Percentiles rank a stretch among this genome's conserved stretches.
Evolutionary conservation across 1,139 yeast species (phyloP).

Genomic region (Yamadazyma blattariae): DNA sequence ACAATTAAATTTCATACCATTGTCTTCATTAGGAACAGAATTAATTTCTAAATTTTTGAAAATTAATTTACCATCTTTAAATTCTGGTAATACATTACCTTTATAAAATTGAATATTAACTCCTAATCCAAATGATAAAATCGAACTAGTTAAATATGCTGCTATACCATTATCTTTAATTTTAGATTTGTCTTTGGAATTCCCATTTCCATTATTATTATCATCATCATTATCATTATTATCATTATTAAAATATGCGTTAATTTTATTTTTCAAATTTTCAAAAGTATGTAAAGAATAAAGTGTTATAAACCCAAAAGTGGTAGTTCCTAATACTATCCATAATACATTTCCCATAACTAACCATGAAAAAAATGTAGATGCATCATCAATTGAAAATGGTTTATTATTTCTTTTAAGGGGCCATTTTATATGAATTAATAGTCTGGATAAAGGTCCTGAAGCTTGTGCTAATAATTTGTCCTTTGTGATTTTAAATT

Average conservation of each 20-base stretch:
- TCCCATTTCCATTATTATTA: constrained; percentile 10
- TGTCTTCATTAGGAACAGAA: constrained; percentile 17
- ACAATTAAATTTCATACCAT: constrained; percentile 30
- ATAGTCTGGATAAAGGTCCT: constrained; percentile 40
- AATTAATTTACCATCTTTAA: constrained; percentile 59
- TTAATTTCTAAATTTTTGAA: constrained; percentile 50
- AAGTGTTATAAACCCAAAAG: constrained; percentile 54
- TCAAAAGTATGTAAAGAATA: constrained; percentile 46
- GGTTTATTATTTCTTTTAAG: constrained; percentile 51
- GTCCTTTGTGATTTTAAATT: constrained; percentile 27
- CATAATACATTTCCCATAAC: constrained; percentile 55
- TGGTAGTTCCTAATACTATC: constrained; percentile 65
- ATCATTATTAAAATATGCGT: constrained; percentile 9
- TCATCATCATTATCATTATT: constrained; percentile 14
- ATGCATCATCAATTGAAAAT: constrained; percentile 47
- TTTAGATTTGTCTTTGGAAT: not conserved
- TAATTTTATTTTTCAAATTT: constrained; percentile 23
- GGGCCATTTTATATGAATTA: constrained; percentile 58
- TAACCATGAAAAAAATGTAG: constrained; percentile 58
- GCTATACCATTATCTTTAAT: constrained; percentile 25
- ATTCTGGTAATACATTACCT: constrained; percentile 41
- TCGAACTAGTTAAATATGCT: constrained; percentile 33
- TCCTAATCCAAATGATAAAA: constrained; percentile 41
- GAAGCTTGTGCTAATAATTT: constrained; percentile 43
- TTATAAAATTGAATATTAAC: constrained; percentile 33